Evolutionary conservation across 208 protist species (phyloP), one percentile per base, ranked within the genome.

Genomic region (Acanthamoeba lenticulata): DNA sequence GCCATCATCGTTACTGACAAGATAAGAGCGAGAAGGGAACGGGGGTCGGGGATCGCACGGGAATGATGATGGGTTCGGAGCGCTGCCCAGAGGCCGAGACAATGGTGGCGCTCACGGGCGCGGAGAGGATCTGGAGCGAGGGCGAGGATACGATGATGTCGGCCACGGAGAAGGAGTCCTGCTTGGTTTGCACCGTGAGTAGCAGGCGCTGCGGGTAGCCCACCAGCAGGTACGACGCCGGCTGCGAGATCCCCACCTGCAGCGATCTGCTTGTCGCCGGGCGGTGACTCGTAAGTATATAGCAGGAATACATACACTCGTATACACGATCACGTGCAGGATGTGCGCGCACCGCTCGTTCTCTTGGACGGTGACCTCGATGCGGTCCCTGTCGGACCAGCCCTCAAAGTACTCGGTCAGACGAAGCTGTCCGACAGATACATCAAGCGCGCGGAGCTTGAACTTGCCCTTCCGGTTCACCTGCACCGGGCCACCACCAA

Each of bases 401-500:
- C 44, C 32, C 17, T 85, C 74, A 55, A 85, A 85, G 44, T n/a
- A 34, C 0, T 85, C 74, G 2, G 74, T 85, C 45, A 85, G 29
- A 21, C 74, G 74, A 11, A 85, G 42, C 40, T 85, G 40, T 11
- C 74, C 74, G 11, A 85, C 38, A 27, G 38, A 6, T 38, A 40
- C 44, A 21, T 57, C 45, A 36, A 85, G 17, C 13, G 74, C 74
- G 21, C 74, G 5, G 11, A 85, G 74, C n/a, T 38, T 85, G 42
- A 85, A 85, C 2, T 85, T 85, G 74, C 74, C 74, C 45, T 85
- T 85, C 27, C 55, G 49, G 42, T 38, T 55, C 42, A 85, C 32
- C 74, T 85, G 74, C 32, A 7, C 27, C 24, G 38, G 29, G 19
- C 9, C 60, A 52, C 45, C 45, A 52, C 9, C 45, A 52, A 15